Conservation (phyloP, 2,329 filamentous ascomycete species). For the Diaporthe citri region DNA sequence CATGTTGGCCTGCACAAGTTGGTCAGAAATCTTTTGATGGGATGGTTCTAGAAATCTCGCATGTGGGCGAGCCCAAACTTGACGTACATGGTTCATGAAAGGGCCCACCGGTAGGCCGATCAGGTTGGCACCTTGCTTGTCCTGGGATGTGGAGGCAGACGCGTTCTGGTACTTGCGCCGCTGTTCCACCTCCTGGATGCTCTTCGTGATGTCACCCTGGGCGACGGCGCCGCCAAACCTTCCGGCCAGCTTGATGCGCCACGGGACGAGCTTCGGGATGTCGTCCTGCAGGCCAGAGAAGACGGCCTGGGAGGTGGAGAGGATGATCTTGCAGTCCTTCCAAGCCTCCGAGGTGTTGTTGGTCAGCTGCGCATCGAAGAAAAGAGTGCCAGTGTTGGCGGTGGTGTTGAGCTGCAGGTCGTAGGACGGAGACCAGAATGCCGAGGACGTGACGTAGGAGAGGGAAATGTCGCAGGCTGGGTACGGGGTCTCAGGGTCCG, state of each 20-base stretch:
- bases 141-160: not conserved
- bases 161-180: conserved; percentile 45
- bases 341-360: conserved; percentile 75
- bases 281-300: conserved; percentile 67
- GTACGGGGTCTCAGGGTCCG: conserved; percentile 44
- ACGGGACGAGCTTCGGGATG: conserved; percentile 67
- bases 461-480: conserved; percentile 61
- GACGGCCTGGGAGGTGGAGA: conserved; percentile 74
- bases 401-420: conserved; percentile 72
- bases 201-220: conserved; percentile 50
- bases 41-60: not conserved
- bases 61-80: too few relatives aligned
- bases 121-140: not conserved
- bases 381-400: conserved; percentile 63
- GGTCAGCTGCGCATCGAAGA: conserved; percentile 72
- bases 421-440: conserved; percentile 72
- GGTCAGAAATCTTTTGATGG: not conserved
- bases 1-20: not conserved
- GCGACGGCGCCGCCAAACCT: conserved; percentile 37
- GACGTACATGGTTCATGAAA: not conserved
- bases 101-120: not conserved
- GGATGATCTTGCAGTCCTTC: conserved; percentile 69
- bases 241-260: conserved; percentile 65
- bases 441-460: conserved; percentile 70
- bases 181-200: conserved; percentile 54